phyloP scores from a whole-genome alignment of 495 filamentous ascomycete species.

The Copromyces sp. region DNA sequence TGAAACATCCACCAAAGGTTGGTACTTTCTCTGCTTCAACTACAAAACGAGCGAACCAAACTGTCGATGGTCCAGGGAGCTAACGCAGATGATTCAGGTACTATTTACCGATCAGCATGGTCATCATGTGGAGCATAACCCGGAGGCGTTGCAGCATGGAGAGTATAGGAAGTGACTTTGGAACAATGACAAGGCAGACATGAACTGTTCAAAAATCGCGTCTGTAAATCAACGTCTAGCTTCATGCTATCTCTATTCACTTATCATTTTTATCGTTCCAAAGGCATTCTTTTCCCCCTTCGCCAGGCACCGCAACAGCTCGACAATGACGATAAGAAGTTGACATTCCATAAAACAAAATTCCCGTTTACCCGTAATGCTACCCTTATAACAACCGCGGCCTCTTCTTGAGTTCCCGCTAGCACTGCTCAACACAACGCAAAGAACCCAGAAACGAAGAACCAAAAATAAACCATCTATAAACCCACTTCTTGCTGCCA shows the following conservation, averaged over 20 bases:
- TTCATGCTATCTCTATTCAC: background rate
- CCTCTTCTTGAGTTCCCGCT: background rate
- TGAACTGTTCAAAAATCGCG: background rate
- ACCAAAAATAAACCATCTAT: background rate
- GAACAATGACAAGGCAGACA: background rate
- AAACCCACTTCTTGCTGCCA: background rate
- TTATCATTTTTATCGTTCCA: background rate
- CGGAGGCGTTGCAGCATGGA: slow-evolving; percentile 21
- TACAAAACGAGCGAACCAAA: too few species aligned
- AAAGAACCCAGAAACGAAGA: background rate
- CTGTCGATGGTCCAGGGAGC: background rate
- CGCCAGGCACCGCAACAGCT: background rate
- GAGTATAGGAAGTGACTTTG: background rate
- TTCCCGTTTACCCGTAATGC: background rate
- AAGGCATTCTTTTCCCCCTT: background rate
- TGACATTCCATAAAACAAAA: background rate
- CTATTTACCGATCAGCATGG: slow-evolving; percentile 30
- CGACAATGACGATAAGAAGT: background rate
- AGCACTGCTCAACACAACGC: background rate
- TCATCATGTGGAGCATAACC: slow-evolving; percentile 28
- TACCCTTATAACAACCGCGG: background rate
- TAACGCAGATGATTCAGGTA: slow-evolving; percentile 5
- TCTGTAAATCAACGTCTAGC: background rate
- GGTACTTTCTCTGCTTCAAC: background rate
- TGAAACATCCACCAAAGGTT: slow-evolving; percentile 37